A percentile compares a stretch with the other conserved stretches of the same genome.
phyloP scores from a whole-genome alignment of 2,329 filamentous ascomycete species.

The Diaporthe ilicicola region DNA sequence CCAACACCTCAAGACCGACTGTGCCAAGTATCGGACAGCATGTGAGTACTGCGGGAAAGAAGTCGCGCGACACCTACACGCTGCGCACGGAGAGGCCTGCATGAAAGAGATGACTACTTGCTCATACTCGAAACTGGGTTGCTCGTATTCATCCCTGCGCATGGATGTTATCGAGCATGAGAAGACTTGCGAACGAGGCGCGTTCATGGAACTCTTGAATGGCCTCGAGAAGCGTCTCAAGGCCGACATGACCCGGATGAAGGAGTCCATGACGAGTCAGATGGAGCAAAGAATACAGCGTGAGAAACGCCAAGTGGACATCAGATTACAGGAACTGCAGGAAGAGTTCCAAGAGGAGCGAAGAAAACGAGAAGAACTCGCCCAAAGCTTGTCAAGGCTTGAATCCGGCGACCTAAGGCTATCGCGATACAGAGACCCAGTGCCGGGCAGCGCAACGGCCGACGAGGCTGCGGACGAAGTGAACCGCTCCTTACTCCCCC shows the following conservation, averaged over 20 bases:
- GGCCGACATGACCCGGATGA: neutral
- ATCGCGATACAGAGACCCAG: neutral
- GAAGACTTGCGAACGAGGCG: constrained; percentile 34
- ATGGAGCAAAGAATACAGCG: constrained; percentile 21
- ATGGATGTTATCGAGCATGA: constrained; percentile 54
- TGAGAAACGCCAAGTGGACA: constrained; percentile 17
- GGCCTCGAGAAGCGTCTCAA: constrained; percentile 7
- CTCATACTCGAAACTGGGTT: constrained; percentile 47
- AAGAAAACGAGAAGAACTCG: constrained; percentile 6
- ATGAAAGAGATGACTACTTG: constrained; percentile 50
- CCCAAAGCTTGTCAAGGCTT: neutral
- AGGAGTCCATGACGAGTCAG: neutral
- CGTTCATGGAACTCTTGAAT: neutral
- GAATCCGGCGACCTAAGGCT: neutral
- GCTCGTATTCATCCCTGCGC: constrained; percentile 6
- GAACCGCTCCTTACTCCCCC: neutral
- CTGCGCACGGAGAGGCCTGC: constrained; percentile 57
- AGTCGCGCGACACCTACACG: constrained; percentile 45
- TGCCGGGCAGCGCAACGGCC: neutral
- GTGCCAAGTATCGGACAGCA: constrained; percentile 55
- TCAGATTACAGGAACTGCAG: neutral
- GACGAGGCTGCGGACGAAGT: neutral
- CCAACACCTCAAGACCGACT: constrained; percentile 53
- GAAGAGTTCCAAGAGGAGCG: constrained; percentile 6
- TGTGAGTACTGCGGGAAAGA: constrained; percentile 59